These are phyloP conservation scores for Fusarium clavum DNA, from an alignment of 2,329 filamentous ascomycete species.

Conservation along the genomic window DNA sequence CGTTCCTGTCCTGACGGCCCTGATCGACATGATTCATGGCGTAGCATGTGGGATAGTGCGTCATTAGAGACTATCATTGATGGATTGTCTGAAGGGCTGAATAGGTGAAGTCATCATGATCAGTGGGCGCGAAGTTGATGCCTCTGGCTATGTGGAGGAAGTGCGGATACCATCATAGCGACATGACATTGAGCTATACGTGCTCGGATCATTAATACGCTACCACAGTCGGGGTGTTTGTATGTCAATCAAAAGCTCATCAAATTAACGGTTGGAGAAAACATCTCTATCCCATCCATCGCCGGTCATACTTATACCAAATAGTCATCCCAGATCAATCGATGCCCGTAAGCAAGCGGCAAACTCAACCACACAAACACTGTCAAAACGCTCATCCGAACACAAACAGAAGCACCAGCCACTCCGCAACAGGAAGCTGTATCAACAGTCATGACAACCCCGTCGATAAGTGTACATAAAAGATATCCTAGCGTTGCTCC, in stretches of 20 bases:
- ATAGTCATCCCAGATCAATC: not conserved
- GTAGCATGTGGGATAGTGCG: no score
- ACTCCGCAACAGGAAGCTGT: not conserved
- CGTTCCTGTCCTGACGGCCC: not conserved
- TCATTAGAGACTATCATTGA: not conserved
- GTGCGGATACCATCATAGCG: no score
- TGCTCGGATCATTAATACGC: no score
- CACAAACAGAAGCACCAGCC: not conserved
- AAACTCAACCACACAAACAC: not conserved
- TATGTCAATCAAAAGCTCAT: no score
- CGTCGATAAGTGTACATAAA: no score
- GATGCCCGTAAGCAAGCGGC: not conserved
- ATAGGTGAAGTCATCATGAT: not conserved
- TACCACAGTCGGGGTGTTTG: no score
- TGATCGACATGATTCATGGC: not conserved
- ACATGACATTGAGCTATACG: no score
- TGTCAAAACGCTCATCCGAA: not conserved
- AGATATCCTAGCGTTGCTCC: not conserved
- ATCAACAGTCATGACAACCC: not conserved
- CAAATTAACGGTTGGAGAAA: no score
- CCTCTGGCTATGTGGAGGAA: no score
- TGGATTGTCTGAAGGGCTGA: rapidly evolving
- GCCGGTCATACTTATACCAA: no score
- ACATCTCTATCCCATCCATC: no score
- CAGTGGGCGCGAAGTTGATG: not conserved